Base-by-base conservation (phyloP, 2,329 filamentous ascomycete species). In the Achaetomium macrosporum region DNA sequence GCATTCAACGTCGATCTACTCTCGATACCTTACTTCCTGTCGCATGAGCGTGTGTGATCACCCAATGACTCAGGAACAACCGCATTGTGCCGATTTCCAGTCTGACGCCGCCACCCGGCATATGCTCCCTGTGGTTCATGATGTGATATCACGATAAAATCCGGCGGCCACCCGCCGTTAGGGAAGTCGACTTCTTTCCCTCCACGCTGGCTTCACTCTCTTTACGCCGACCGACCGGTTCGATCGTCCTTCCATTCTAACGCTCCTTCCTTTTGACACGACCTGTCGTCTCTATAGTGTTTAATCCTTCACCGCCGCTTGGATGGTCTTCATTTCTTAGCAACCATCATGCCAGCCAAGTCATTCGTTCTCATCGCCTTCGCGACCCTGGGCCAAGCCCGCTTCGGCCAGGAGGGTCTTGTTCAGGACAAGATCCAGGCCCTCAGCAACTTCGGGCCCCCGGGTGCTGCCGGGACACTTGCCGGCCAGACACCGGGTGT, bases 381-480 rank as follows among this genome's bases (percentile, higher is more conserved):
- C 39, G 54, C 74, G 63, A 73, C 74, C 39, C 61, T 72, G 44
- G 71, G 69, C 57, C 70, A 78, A 57, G 78, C 78, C 55, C 75
- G 83, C 59, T 86, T 87, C 66, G 78, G 77, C 42, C 81, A 85
- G 68, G 83, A 87, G 67, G 78, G 84, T 61, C 61, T 73, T 41
- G 76, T 82, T 46, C 81, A 83, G 47, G 62, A 69, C 20, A 77
- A 75, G 53, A 77, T 86, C 58, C 66, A 69, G 43, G 74, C 73
- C 29, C 75, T 86, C 25, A 66, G 73, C 50, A 71, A 72, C 61
- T 76, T 78, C 51, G 83, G 83, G 48, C 67, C 70, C 39, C 72
- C 82, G 1, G 84, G 84, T 41, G 73, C 76, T n/a, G 83, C 84
- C 45, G 76, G 75, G 42, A 87, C 83, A 44, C 78, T 88, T 56